Conservation (phyloP, 768 basidiomycete species). For the Suillus alpinus region DNA sequence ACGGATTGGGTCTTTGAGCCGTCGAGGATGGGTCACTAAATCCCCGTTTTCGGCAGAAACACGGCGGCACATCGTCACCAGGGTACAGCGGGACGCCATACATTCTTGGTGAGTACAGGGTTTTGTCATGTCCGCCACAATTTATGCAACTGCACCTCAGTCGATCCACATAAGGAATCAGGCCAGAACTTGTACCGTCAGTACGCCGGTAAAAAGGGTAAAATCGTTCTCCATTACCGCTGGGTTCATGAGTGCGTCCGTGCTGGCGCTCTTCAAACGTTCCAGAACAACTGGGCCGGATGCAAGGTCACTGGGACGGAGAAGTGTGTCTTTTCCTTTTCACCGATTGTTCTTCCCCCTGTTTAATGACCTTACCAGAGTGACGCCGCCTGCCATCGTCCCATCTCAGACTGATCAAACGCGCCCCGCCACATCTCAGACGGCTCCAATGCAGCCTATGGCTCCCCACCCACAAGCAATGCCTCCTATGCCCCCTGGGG, state of each 20-base stretch:
- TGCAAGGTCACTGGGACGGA: conserved; percentile 79
- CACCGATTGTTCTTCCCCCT: neutral
- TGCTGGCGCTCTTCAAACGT: conserved; percentile 66
- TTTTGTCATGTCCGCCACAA: conserved; percentile 1
- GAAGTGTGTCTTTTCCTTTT: conserved; percentile 42
- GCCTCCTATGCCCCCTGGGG: conserved; percentile 25
- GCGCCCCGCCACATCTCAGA: conserved; percentile 17
- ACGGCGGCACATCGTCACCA: conserved; percentile 71
- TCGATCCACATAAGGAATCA: conserved; percentile 74
- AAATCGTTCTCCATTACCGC: conserved; percentile 67
- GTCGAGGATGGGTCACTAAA: neutral
- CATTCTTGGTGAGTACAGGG: conserved; percentile 61
- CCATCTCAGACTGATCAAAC: conserved; percentile 21
- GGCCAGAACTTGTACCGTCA: conserved; percentile 82
- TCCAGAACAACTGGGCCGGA: conserved; percentile 72
- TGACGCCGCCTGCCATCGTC: conserved; percentile 20
- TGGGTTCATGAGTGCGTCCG: conserved; percentile 82
- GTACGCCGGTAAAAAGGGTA: conserved; percentile 76
- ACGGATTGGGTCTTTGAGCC: neutral
- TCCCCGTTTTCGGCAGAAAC: conserved; percentile 46
- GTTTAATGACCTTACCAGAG: conserved; percentile 15
- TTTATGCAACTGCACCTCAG: conserved; percentile 33
- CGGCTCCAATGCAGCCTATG: conserved; percentile 25
- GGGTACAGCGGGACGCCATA: conserved; percentile 79
- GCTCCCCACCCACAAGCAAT: conserved; percentile 27